These are phyloP conservation scores for Rhizopogon roseolus DNA, from an alignment of 768 basidiomycete species.

Conservation along the genomic window DNA sequence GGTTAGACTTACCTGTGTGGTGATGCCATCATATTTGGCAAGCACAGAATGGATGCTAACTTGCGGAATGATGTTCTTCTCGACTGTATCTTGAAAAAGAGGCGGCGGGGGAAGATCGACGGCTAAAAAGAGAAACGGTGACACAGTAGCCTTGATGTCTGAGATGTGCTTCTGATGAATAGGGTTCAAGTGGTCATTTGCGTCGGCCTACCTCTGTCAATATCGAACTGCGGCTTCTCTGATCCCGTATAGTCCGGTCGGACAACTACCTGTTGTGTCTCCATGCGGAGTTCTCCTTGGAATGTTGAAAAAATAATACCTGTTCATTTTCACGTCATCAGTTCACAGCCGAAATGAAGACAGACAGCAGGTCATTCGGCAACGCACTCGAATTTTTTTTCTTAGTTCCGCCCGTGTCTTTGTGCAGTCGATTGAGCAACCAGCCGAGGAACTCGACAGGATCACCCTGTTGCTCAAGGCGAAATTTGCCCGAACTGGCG, in stretches of 20 bases:
- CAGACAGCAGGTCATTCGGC: background rate
- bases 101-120: constrained; percentile 97
- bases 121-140: constrained; percentile 94
- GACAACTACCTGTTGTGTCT: constrained; percentile 90
- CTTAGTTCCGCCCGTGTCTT: constrained; percentile 92
- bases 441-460: constrained; percentile 95
- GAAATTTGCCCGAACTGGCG: constrained; percentile 85
- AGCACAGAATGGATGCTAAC: constrained; percentile 87
- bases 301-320: constrained; percentile 92
- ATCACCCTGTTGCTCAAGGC: constrained; percentile 91
- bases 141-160: constrained; percentile 83
- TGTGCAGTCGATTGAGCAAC: constrained; percentile 90
- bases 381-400: constrained; percentile 83
- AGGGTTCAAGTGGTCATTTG: constrained; percentile 4
- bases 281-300: constrained; percentile 89
- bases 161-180: constrained; percentile 17
- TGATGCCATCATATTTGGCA: constrained; percentile 89
- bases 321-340: constrained; percentile 26
- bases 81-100: constrained; percentile 90
- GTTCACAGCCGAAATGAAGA: constrained; percentile 8
- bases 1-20: constrained; percentile 64
- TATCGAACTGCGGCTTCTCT: constrained; percentile 88
- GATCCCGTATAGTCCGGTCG: constrained; percentile 71
- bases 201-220: constrained; percentile 74
- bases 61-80: constrained; percentile 99